Percentiles rank a stretch among this genome's conserved stretches.
phyloP scores from a whole-genome alignment of 768 basidiomycete genomes.

The Xerocomellus chrysenteron region DNA sequence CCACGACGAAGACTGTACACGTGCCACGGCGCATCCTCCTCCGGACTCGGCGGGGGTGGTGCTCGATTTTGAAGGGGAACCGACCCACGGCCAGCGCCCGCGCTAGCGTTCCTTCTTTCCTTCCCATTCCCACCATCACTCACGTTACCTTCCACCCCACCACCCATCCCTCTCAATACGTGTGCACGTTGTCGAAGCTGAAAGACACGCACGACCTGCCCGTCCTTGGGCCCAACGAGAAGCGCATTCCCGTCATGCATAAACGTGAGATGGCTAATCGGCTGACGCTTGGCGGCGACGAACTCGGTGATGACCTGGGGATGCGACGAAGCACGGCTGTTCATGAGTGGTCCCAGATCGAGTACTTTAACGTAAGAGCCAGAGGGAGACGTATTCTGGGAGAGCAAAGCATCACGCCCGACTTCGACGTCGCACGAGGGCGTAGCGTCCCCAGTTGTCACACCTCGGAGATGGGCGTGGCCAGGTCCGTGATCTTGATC shows the following conservation, averaged over 20 bases:
- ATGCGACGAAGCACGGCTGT: slow-evolving; percentile 15
- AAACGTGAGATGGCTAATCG: slow-evolving; percentile 48
- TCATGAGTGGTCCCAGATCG: slow-evolving; percentile 46
- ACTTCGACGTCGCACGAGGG: slow-evolving; percentile 15
- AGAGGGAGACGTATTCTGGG: slow-evolving; percentile 16
- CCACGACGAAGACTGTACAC: slow-evolving; percentile 73
- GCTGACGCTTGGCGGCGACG: slow-evolving; percentile 45
- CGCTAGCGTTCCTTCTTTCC: neutral
- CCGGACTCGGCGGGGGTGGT: neutral
- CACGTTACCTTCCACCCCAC: neutral
- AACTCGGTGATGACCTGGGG: slow-evolving; percentile 47
- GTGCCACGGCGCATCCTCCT: slow-evolving; percentile 43
- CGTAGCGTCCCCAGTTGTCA: slow-evolving; percentile 6
- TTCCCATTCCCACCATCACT: neutral
- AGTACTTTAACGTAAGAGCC: slow-evolving; percentile 55
- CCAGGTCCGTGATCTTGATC: slow-evolving; percentile 6
- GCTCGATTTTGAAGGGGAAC: slow-evolving; percentile 2
- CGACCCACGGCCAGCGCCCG: slow-evolving; percentile 21
- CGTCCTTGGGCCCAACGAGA: slow-evolving; percentile 51
- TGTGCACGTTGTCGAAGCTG: slow-evolving; percentile 35
- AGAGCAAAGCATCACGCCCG: slow-evolving; percentile 2
- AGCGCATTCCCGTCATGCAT: slow-evolving; percentile 53
- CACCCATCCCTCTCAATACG: slow-evolving; percentile 14
- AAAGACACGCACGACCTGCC: slow-evolving; percentile 53
- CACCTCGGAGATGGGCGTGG: slow-evolving; percentile 11